Base-by-base conservation (phyloP, 139 green algal genomes). In the Volvox reticuliferus region DNA sequence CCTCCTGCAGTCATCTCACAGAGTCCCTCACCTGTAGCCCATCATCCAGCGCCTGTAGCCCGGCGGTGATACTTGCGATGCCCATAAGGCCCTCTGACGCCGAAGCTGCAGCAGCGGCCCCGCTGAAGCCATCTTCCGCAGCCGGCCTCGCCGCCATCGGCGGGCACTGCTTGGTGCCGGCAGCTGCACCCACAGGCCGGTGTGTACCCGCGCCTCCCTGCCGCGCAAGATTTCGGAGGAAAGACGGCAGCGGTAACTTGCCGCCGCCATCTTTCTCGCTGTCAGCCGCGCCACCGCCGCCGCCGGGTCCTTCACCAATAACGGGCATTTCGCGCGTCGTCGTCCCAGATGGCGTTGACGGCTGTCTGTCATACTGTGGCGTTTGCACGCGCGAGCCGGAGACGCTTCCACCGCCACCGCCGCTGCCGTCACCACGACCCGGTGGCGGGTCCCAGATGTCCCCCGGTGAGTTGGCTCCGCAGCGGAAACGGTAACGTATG, bases 121-220 rank as follows among this genome's bases (percentile, higher is more conserved):
- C 79, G 26, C 37, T 33, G 63, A 20, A 1, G 61, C n/a, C 81
- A 6, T 33, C 33, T 35, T 33, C 69, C 24, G 21, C 67, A 36
- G 13, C 85, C 37, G 68, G 44, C 28, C 37, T 71, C 85, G n/a
- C 36, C 67, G 44, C 85, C 69, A 44, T 28, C 28, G 22, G 20
- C 68, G 26, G 12, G 24, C 35, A 63, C 83, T 79, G 67, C 33
- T 69, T 69, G 12, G 67, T 67, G 22, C 21, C 65, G 12, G 62
- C 68, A 6, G 55, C 67, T 18, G 67, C 68, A 22, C 33, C 63
- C 63, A 87, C 62, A 22, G 69, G 37, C 69, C 30, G 37, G 85
- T 82, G 69, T 36, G 85, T 89, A 6, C 85, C 85, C n/a, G 85
- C 85, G 0, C 85, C 85, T 0, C 85, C 85, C 85, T 89, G 85